Evolutionary conservation across 1,139 yeast genomes (phyloP), one percentile per base, ranked within the genome.

Genomic region (Pneumocystis jirovecii): DNA sequence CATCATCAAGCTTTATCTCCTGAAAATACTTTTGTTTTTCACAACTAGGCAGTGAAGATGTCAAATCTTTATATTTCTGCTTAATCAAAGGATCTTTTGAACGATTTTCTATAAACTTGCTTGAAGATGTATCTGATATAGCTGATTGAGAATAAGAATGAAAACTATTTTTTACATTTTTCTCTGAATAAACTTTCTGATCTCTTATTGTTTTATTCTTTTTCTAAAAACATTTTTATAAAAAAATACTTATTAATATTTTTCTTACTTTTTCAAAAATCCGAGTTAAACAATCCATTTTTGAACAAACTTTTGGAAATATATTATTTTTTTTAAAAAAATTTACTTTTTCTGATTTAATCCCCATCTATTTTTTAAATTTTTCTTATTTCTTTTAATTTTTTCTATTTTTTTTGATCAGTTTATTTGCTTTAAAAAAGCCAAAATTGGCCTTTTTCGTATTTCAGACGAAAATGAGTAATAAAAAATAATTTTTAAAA

Each of bases 1-100:
- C 98, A 74, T 95, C 97, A 0, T 96, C 93, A 69, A 95, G 83
- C 74, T 93, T 93, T 74, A 87, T 89, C 65, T 97, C 80, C 75
- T 93, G 98, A 31, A 64, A 59, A n/a, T 59, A 57, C 8, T 64
- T 63, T 2, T 37, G 34, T 3, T 44, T 17, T 7, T 44, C 29
- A 35, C n/a, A 44, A 17, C 61, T 63, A 19, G 31, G 21, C 25
- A 57, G 60, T 2, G 67, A 61, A 2, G 63, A 29, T 15, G 39
- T 61, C 15, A 65, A 61, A 39, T 57, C 40, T 35, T 63, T 60
- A 12, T 63, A 60, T 44, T 64, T 44, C 40, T 60, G 25, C 15
- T 64, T 62, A 17, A 63, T 37, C 1, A 63, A 35, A 21, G 66
- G 63, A 34, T 50, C 60, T 10, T 37, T 61, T 7, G 63, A 40